These are phyloP conservation scores for Kregervanrija delftensis DNA, from an alignment of 805 yeast genomes.

Conservation along the genomic window DNA sequence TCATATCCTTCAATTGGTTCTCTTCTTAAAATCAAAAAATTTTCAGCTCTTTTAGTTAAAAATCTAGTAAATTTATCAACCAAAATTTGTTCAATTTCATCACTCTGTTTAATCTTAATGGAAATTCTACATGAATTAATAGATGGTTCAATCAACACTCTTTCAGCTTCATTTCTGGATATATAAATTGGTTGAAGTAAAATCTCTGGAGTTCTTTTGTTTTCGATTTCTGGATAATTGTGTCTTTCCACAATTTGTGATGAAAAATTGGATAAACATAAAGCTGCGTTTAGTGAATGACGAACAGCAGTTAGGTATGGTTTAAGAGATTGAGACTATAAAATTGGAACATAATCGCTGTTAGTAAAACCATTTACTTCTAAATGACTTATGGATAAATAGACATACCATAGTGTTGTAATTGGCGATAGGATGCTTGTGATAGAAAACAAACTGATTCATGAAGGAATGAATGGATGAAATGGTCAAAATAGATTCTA, in stretches of 20 bases:
- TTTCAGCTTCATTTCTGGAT: constrained; percentile 89
- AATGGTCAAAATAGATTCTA: too few species aligned
- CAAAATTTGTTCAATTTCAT: constrained; percentile 89
- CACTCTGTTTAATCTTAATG: constrained; percentile 92
- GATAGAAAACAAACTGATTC: too few species aligned
- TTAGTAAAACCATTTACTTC: background rate
- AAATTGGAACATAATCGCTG: background rate
- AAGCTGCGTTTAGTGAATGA: constrained; percentile 85
- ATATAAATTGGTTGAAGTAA: constrained; percentile 83
- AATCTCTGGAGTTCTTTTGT: constrained; percentile 73
- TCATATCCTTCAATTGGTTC: constrained; percentile 88
- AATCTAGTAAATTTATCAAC: constrained; percentile 94
- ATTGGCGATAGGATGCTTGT: too few species aligned
- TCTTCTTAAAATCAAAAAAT: constrained; percentile 86
- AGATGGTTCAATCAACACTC: constrained; percentile 87
- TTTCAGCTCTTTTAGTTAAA: constrained; percentile 91
- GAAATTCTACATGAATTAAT: constrained; percentile 89
- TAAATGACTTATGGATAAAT: background rate
- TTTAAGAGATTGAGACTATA: constrained; percentile 89
- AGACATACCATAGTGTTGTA: too few species aligned
- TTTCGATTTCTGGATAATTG: constrained; percentile 94
- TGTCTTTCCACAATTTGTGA: constrained; percentile 96
- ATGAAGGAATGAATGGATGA: background rate
- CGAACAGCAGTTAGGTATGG: constrained; percentile 94
- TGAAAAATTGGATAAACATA: constrained; percentile 87